Base-by-base conservation (phyloP, 345 rosid species). In the Carallia brachiata region DNA sequence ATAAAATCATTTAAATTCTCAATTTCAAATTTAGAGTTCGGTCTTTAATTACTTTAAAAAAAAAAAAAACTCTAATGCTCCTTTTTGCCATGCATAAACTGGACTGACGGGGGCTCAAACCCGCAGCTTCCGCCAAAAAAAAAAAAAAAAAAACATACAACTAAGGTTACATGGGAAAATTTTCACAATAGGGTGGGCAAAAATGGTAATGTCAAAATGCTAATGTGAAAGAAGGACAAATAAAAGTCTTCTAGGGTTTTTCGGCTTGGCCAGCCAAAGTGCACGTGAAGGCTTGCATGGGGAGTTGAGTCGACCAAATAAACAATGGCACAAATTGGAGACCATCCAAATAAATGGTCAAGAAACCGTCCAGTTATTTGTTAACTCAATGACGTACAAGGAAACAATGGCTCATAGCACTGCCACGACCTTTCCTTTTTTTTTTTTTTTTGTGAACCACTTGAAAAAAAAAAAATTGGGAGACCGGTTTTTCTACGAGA, bases 231-330 rank as follows among this genome's bases (percentile, higher is more conserved):
- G 71, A 55, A 64, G 39, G 84, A 75, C 69, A 76, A 78, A 56
- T 61, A 12, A 65, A 56, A 75, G 40, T 17, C 9, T 68, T 68
- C 40, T 76, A 78, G 75, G 81, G 84, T 79, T 10, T 23, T 77
- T 15, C 47, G 39, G 77, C 23, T 72, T 68, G 67, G 78, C 81
- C 31, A 77, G 78, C 81, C 31, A 77, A 82, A 77, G 81, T 80
- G 85, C 90, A 88, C 83, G 92, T 85, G 88, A 82, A 78, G 82
- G 74, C 69, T 73, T 80, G 83, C 92, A 87, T 84, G 88, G 92
- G 81, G 86, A 88, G 84, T 73, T 73, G 90, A 79, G 90, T 79
- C 82, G 34, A 44, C 16, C 9, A 18, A 65, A 64, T 10, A 12
- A 54, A 36, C 37, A 54, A n/a, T 44, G 27, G 58, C 4, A 30